These are phyloP conservation scores for Aspergillus avenaceus DNA, from an alignment of 495 filamentous ascomycete genomes.

Conservation along the genomic window DNA sequence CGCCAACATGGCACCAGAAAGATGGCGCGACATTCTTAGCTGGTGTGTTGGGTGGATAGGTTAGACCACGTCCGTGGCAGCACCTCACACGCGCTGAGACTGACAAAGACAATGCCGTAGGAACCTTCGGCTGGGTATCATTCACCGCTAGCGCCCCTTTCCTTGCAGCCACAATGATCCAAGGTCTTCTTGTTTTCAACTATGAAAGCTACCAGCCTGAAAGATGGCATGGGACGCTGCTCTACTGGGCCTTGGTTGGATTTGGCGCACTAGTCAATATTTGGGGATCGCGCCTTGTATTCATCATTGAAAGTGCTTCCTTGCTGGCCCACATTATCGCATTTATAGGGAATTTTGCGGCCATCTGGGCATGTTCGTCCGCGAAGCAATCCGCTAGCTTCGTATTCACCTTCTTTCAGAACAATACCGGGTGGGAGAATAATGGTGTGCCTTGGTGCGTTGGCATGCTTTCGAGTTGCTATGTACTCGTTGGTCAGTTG, in stretches of 20 bases:
- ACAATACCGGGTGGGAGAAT: no score
- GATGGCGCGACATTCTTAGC: conserved; percentile 16
- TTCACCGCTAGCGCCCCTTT: conserved; percentile 32
- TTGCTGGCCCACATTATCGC: conserved; percentile 40
- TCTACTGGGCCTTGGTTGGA: conserved; percentile 42
- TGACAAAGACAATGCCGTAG: no score
- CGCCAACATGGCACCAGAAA: conserved; percentile 35
- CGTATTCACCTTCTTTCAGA: no score
- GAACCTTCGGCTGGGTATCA: no score
- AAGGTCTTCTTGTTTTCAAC: conserved; percentile 42
- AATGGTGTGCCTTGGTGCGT: conserved; percentile 34
- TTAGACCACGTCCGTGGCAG: no score
- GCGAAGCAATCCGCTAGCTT: no score
- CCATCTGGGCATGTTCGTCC: no score
- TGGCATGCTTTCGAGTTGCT: conserved; percentile 30
- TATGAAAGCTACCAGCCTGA: conserved; percentile 36
- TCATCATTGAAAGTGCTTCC: conserved; percentile 43
- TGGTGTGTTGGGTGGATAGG: conserved; percentile 4
- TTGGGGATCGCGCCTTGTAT: conserved; percentile 39
- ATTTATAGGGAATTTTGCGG: no score
- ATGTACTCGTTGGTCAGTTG: no score
- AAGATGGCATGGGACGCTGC: conserved; percentile 45
- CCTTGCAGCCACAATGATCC: conserved; percentile 45
- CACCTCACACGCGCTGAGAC: no score
- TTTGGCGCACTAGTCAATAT: conserved; percentile 41